These are phyloP conservation scores for Leishmania martiniquensis DNA, from an alignment of 208 protist genomes.

Conservation along the genomic window DNA sequence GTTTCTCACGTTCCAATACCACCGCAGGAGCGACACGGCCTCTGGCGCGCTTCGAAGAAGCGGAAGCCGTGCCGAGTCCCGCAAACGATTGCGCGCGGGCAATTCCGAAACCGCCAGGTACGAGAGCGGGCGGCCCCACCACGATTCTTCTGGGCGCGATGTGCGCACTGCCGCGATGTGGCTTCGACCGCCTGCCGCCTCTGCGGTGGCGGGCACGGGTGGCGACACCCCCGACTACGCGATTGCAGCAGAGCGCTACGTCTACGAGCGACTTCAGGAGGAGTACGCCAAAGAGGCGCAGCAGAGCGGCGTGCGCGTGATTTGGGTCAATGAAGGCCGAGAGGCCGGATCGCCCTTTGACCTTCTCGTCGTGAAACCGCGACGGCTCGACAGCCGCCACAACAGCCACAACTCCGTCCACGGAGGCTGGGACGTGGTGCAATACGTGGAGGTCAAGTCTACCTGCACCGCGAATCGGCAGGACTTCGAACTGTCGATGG, in stretches of 20 bases:
- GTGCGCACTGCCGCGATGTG: conserved; percentile 12
- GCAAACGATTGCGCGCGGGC: conserved; percentile 1
- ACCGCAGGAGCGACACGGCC: conserved; percentile 3
- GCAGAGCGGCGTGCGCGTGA: conserved; percentile 42
- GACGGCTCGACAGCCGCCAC: conserved; percentile 1
- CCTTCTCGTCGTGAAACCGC: conserved; percentile 59
- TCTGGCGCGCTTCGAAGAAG: neutral
- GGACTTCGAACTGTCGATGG: conserved; percentile 84
- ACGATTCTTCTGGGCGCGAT: neutral
- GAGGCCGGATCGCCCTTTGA: conserved; percentile 83
- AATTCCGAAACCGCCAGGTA: neutral
- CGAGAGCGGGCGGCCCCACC: neutral
- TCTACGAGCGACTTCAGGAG: conserved; percentile 48
- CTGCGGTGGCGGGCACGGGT: conserved; percentile 5
- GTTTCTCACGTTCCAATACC: conserved; percentile 33
- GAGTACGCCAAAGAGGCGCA: conserved; percentile 36
- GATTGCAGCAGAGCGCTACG: conserved; percentile 75
- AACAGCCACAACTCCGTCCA: neutral
- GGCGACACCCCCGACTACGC: conserved; percentile 51
- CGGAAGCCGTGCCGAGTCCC: neutral
- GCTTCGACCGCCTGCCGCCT: conserved; percentile 20
- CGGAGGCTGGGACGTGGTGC: conserved; percentile 41
- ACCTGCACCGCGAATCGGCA: conserved; percentile 53
- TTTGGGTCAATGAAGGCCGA: conserved; percentile 76
- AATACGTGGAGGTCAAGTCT: conserved; percentile 85